Conservation (phyloP, 805 yeast species). For the Wickerhamiella slavikovae region DNA sequence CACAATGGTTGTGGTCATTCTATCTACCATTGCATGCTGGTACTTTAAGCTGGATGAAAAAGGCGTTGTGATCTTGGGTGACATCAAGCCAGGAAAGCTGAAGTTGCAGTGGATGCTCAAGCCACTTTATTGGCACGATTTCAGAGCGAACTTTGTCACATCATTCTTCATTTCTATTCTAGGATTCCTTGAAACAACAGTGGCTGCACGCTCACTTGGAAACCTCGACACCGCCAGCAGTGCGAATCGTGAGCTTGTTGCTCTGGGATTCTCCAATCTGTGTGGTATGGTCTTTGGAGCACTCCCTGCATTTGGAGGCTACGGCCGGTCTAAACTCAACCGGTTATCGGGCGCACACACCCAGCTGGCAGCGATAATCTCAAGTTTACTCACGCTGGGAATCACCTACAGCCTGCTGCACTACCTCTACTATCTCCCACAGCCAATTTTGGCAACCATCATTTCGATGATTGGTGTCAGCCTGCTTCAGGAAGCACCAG, state of each 20-base stretch:
- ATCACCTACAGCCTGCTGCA: slow-evolving; percentile 41
- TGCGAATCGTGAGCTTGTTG: slow-evolving; percentile 77
- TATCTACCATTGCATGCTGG: slow-evolving; percentile 34
- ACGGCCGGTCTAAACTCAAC: slow-evolving; percentile 80
- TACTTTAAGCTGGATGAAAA: slow-evolving; percentile 15
- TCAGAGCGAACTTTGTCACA: slow-evolving; percentile 39
- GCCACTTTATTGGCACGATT: slow-evolving; percentile 23
- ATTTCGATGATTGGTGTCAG: slow-evolving; percentile 61
- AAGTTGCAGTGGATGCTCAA: slow-evolving; percentile 37
- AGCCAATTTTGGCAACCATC: slow-evolving; percentile 59
- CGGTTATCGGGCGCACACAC: slow-evolving; percentile 75
- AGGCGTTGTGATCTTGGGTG: slow-evolving; percentile 55
- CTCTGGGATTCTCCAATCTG: slow-evolving; percentile 60
- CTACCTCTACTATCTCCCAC: slow-evolving; percentile 52
- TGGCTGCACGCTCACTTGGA: slow-evolving; percentile 76
- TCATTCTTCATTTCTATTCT: slow-evolving; percentile 62
- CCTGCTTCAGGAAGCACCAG: slow-evolving; percentile 67
- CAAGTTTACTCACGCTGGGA: slow-evolving; percentile 56
- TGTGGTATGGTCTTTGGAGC: slow-evolving; percentile 36
- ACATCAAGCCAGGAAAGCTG: slow-evolving; percentile 30
- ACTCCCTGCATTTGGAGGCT: slow-evolving; percentile 87
- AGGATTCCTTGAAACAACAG: slow-evolving; percentile 85
- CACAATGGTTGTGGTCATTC: slow-evolving; percentile 51
- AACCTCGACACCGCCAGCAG: slow-evolving; percentile 41
- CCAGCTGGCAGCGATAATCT: slow-evolving; percentile 60